Percentiles rank a stretch among this genome's conserved stretches.
phyloP scores from a whole-genome alignment of 2,329 filamentous ascomycete species.

The Emergomyces pasteurianus region DNA sequence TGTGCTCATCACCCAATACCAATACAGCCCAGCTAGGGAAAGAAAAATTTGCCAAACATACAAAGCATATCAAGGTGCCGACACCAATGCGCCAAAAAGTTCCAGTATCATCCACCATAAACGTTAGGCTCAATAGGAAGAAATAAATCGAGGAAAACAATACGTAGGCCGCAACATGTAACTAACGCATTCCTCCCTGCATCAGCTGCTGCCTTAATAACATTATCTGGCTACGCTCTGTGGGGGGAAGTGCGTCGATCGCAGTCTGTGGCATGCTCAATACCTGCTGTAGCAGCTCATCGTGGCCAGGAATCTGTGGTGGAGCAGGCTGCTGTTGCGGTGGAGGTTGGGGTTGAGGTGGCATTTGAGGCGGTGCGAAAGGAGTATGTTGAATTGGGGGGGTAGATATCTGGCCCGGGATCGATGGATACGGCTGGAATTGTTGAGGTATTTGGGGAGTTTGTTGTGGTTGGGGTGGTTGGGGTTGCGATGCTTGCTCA shows the following conservation, averaged over 20 bases:
- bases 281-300: slow-evolving; percentile 68
- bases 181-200: slow-evolving; percentile 86
- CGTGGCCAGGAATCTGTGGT: slow-evolving; percentile 44
- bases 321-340: slow-evolving; percentile 29
- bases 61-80: neutral
- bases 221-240: slow-evolving; percentile 68
- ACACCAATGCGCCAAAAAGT: neutral
- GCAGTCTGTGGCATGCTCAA: slow-evolving; percentile 67
- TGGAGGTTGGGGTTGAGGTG: slow-evolving; percentile 30
- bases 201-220: slow-evolving; percentile 56
- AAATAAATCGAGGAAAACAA: slow-evolving; percentile 65
- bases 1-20: neutral
- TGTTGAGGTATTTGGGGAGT: slow-evolving; percentile 25
- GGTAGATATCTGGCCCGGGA: slow-evolving; percentile 39
- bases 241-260: slow-evolving; percentile 66
- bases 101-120: neutral
- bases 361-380: slow-evolving; percentile 29
- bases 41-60: neutral
- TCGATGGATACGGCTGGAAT: slow-evolving; percentile 25
- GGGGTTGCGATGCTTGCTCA: slow-evolving; percentile 43
- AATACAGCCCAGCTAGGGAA: neutral
- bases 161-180: slow-evolving; percentile 66
- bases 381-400: slow-evolving; percentile 36
- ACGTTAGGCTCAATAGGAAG: slow-evolving; percentile 48
- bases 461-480: slow-evolving; percentile 28